Evolutionary conservation across 179 eudicot species (phyloP), one percentile per base, ranked within the genome.

Genomic region (Beta macrorhiza): DNA sequence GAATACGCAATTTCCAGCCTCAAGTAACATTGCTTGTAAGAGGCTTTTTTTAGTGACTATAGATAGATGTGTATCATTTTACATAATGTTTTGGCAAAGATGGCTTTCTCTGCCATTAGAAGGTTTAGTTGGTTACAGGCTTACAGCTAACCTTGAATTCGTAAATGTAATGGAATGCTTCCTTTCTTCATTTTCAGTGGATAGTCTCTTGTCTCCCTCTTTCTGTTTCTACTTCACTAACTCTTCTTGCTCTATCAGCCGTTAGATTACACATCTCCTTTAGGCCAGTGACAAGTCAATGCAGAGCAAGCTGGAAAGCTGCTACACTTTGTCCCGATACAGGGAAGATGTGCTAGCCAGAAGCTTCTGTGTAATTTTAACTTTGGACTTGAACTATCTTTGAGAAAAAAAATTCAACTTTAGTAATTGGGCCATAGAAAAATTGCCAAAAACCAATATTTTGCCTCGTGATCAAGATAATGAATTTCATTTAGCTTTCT

Each of bases 401-500:
- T 12, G 10, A 8, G 10, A 59, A 59, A 19, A 22, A 8, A 9
- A 59, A 59, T 4, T n/a, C 7, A n/a, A 20, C 0, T 63, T 58
- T 63, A 7, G 67, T 63, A 20, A 22, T 63, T 22, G 67, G 65
- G 37, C 1, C 32, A 63, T 22, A 63, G 15, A 63, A 8, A 63
- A 13, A 63, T 63, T 8, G 32, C 67, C 22, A 61, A 61, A 20
- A n/a, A 20, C 25, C 8, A 10, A 61, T 61, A 17, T 29, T 25
- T 61, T 61, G 25, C 65, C 65, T n/a, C 10, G 12, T 65, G 45
- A 12, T 25, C 44, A 65, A 65, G 64, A 59, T 80, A 5, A 59
- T 77, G 74, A 75, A 55, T 29, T 55, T 15, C 13, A 65, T 61
- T 64, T 83, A 49, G 37, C 58, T 61, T 80, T 17, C 72, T 78